Conservation (phyloP, 495 filamentous ascomycete genomes). For the Neurospora tetrasperma region DNA sequence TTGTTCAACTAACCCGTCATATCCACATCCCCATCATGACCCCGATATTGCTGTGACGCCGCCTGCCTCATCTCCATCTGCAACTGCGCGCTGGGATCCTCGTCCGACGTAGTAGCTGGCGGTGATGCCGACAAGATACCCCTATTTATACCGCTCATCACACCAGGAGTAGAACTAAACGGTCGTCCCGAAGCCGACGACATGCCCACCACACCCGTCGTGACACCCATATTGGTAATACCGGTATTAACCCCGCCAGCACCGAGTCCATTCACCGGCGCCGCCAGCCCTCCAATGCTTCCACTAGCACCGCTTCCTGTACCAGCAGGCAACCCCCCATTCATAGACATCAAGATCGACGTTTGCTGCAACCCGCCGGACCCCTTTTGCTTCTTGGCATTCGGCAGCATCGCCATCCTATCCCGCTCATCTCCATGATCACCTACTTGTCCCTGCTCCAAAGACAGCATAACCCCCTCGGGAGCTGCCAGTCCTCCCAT, state of each 20-base stretch:
- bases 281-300: not conserved
- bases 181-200: not conserved
- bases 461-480: not conserved
- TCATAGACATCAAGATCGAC: not conserved
- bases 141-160: constrained; percentile 21
- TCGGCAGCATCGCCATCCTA: constrained; percentile 7
- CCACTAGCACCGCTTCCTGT: not conserved
- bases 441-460: not conserved
- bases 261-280: not conserved
- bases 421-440: not conserved
- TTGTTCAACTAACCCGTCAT: constrained; percentile 38
- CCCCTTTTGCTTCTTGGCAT: constrained; percentile 32
- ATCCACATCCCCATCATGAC: constrained; percentile 44
- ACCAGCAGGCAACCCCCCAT: constrained; percentile 1
- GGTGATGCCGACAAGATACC: not conserved
- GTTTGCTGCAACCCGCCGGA: constrained; percentile 4
- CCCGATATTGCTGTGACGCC: constrained; percentile 7
- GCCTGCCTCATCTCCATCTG: constrained; percentile 38
- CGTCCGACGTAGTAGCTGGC: constrained; percentile 9
- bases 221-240: not conserved
- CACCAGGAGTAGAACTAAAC: not conserved
- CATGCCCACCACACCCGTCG: not conserved
- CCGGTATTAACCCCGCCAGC: not conserved
- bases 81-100: constrained; percentile 34
- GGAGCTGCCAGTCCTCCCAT: not conserved